Percentiles rank a stretch among this genome's conserved stretches.
Evolutionary conservation across 1,139 yeast species (phyloP).

Genomic region (Taiozyma sp.): DNA sequence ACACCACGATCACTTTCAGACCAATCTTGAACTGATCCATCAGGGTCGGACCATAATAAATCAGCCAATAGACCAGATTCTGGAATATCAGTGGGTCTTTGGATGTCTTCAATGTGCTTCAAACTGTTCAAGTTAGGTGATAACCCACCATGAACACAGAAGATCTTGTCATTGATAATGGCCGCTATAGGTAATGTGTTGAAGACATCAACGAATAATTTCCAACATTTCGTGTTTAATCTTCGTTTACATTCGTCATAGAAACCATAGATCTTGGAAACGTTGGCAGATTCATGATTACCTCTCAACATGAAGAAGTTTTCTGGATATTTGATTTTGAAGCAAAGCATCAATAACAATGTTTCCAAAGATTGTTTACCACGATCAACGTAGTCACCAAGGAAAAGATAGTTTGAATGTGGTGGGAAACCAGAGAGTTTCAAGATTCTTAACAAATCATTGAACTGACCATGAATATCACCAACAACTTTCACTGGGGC

Average conservation of each 20-base stretch:
- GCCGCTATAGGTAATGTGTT: conserved; percentile 87
- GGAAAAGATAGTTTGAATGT: conserved; percentile 67
- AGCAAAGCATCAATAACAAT: conserved; percentile 62
- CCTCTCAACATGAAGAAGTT: conserved; percentile 82
- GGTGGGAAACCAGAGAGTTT: conserved; percentile 82
- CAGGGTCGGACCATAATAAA: conserved; percentile 88
- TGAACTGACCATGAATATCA: conserved; percentile 83
- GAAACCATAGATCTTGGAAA: conserved; percentile 81
- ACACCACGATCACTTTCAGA: conserved; percentile 85
- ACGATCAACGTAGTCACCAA: conserved; percentile 86
- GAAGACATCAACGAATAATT: conserved; percentile 73
- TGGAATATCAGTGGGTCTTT: conserved; percentile 85
- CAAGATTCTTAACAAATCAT: conserved; percentile 69
- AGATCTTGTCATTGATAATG: conserved; percentile 76
- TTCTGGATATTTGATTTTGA: conserved; percentile 78
- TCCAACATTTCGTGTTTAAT: conserved; percentile 66
- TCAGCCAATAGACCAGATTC: conserved; percentile 80
- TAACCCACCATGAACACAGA: conserved; percentile 87
- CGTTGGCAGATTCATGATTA: conserved; percentile 81
- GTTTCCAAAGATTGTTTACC: conserved; percentile 84
- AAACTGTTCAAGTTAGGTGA: conserved; percentile 69
- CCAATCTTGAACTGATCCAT: conserved; percentile 63
- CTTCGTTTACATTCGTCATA: conserved; percentile 87
- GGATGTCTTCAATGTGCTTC: conserved; percentile 63
- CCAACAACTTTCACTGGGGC: conserved; percentile 89